A percentile compares a stretch with the other conserved stretches of the same genome.
phyloP scores from a whole-genome alignment of 1,284 basidiomycete genomes.

The Apiotrichum sp. region DNA sequence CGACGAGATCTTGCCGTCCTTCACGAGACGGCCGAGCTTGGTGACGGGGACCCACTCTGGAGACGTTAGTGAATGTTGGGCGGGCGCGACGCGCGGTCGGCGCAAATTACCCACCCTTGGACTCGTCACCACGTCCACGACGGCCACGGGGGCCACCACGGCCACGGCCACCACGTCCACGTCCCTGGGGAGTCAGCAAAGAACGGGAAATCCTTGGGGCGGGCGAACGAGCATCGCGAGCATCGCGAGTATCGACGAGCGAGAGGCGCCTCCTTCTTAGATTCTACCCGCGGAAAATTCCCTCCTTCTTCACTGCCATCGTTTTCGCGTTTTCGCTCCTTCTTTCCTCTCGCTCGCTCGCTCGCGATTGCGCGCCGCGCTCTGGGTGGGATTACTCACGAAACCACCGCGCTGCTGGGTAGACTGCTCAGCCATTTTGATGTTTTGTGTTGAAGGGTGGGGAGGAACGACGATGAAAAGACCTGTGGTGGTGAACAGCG shows the following conservation, averaged over 20 bases:
- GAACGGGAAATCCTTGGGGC: too few species aligned
- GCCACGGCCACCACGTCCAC: conserved; percentile 78
- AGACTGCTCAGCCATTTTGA: conserved; percentile 6
- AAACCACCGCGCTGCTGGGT: conserved; percentile 7
- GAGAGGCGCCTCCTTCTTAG: too few species aligned
- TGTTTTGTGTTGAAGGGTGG: background rate
- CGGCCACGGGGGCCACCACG: conserved; percentile 81
- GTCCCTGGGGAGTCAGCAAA: background rate
- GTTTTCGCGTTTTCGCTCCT: too few species aligned
- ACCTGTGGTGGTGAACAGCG: background rate
- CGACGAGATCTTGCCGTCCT: conserved; percentile 99
- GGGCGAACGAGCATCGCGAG: too few species aligned
- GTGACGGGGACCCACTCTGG: conserved; percentile 84
- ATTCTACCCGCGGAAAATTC: too few species aligned
- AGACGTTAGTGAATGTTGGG: conserved; percentile 3
- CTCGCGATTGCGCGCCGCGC: background rate
- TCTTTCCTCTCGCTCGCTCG: too few species aligned
- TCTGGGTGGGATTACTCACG: background rate
- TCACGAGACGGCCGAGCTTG: conserved; percentile 97
- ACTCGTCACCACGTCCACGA: conserved; percentile 78
- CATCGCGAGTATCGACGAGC: too few species aligned
- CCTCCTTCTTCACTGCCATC: too few species aligned
- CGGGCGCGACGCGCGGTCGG: too few species aligned
- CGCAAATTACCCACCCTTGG: background rate
- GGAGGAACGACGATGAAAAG: background rate